Evolutionary conservation across 495 filamentous ascomycete genomes (phyloP), one percentile per base, ranked within the genome.

Genomic region (Evernia prunastri): DNA sequence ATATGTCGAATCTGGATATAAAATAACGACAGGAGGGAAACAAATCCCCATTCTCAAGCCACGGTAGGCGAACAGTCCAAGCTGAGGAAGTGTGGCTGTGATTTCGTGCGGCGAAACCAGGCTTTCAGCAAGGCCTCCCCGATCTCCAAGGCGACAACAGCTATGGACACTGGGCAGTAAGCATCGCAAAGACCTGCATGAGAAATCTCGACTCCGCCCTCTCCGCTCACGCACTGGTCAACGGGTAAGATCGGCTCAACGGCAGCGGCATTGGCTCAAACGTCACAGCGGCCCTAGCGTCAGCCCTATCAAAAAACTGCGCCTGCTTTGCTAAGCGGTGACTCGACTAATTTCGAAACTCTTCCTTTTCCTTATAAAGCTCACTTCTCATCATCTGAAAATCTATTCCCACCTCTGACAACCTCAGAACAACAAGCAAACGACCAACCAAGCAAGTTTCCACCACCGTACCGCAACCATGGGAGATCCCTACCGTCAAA

Each of bases 401-500:
- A 27, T 9, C 2, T 17, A 2, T 51, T 33, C 15, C 1, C 47
- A 11, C 20, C 23, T 27, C 15, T 6, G 11, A 31, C 45, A 54
- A 54, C 9, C n/a, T 20, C 60, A 53, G n/a, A 11, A 7, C n/a
- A 4, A 49, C 3, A 43, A n/a, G 8, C 33, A 18, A 37, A 53
- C 5, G 10, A 35, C 17, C 17, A 6, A n/a, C 1, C 42, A 45
- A n/a, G 2, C 20, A 45, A n/a, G 1, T n/a, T 10, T 23, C 42
- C 1, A 36, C 3, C 17, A 20, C 15, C 17, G 29, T 5, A 18
- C 25, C n/a, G 0, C 53, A 23, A 27, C 49, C 27, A 66, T 66
- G 63, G 25, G 40, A 18, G 63, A 66, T 42, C 58, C 53, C 2
- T 66, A 66, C 58, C 58, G 63, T 51, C 45, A 49, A 49, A 25